Conservation (phyloP, 768 basidiomycete genomes). For the Rhizopogon vulgaris region DNA sequence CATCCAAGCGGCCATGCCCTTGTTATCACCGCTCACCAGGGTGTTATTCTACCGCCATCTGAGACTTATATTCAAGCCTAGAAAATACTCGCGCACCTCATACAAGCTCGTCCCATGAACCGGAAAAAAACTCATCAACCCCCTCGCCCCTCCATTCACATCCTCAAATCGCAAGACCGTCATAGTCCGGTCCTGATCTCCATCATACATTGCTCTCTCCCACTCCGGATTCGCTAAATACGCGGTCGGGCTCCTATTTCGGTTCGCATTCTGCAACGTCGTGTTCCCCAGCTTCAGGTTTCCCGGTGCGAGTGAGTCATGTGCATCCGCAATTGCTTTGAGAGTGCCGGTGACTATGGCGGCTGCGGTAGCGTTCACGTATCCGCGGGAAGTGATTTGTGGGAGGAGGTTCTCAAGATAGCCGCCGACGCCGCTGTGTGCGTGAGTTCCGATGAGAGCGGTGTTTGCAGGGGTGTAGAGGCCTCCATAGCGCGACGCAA, state of each 20-base stretch:
- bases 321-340: conserved; percentile 61
- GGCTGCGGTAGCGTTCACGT: conserved; percentile 63
- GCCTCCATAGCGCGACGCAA: conserved; percentile 52
- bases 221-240: conserved; percentile 70
- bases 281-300: conserved; percentile 61
- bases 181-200: conserved; percentile 72
- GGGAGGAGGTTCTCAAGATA: conserved; percentile 76
- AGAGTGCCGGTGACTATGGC: conserved; percentile 71
- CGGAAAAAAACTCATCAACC: conserved; percentile 69
- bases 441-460: conserved; percentile 69
- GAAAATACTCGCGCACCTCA: conserved; percentile 34
- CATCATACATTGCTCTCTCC: conserved; percentile 61
- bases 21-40: conserved; percentile 76
- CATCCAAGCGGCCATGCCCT: conserved; percentile 78
- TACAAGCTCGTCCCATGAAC: conserved; percentile 82
- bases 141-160: conserved; percentile 47
- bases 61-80: neutral
- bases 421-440: conserved; percentile 73
- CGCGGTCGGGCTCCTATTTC: conserved; percentile 70
- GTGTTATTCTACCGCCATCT: conserved; percentile 59
- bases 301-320: conserved; percentile 54
- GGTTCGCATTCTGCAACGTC: conserved; percentile 61
- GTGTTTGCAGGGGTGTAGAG: conserved; percentile 67
- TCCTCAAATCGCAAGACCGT: conserved; percentile 64
- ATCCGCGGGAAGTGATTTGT: conserved; percentile 69